These are phyloP conservation scores for Mrakia hoshinonis DNA, from an alignment of 768 basidiomycete species.

Conservation along the genomic window DNA sequence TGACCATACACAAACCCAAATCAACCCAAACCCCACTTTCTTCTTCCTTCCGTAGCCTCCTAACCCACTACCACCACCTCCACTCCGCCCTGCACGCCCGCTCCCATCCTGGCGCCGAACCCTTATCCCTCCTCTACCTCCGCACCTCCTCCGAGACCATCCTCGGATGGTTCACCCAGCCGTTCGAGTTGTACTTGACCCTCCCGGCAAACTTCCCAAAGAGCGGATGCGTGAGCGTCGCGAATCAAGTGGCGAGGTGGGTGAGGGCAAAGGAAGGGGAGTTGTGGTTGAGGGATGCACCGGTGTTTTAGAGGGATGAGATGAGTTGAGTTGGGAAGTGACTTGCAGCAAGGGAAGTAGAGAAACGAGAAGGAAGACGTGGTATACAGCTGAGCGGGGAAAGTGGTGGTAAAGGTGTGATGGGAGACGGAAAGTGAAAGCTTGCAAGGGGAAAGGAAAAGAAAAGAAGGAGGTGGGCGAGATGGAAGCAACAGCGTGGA, in stretches of 20 bases:
- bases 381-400: not conserved
- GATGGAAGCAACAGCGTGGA: not conserved
- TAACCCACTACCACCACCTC: conserved; percentile 76
- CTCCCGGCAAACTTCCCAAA: conserved; percentile 78
- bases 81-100: conserved; percentile 86
- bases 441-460: conserved; percentile 2
- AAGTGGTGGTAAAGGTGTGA: not conserved
- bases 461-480: not conserved
- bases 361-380: not conserved
- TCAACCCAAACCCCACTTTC: not conserved
- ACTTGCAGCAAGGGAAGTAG: not conserved
- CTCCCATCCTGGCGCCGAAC: conserved; percentile 62
- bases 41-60: conserved; percentile 48
- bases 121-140: conserved; percentile 78
- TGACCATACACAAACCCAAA: not conserved
- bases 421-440: not conserved
- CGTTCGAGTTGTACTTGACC: conserved; percentile 82
- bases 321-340: too few species aligned
- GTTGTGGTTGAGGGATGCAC: conserved; percentile 54
- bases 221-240: conserved; percentile 74
- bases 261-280: conserved; percentile 74
- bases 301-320: not conserved
- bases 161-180: conserved; percentile 92
- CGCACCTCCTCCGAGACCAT: conserved; percentile 77
- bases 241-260: conserved; percentile 83